phyloP scores from a whole-genome alignment of 768 basidiomycete species.

The Rossbeevera mucosa region DNA sequence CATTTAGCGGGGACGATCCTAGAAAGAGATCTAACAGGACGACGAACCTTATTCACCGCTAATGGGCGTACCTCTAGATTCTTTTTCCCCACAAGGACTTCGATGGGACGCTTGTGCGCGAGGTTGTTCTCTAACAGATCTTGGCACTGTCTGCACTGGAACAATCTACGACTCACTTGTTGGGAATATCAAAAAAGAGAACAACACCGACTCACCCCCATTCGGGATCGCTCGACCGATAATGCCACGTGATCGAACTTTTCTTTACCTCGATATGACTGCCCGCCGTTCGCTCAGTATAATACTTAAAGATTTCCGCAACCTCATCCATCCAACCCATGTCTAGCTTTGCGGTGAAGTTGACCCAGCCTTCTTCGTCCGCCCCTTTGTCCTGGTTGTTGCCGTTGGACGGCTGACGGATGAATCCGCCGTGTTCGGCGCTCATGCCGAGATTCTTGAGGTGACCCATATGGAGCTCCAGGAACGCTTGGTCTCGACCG shows the following conservation, averaged over 20 bases:
- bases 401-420: slow-evolving; percentile 59
- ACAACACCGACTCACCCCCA: slow-evolving; percentile 69
- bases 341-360: slow-evolving; percentile 88
- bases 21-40: not conserved
- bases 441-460: slow-evolving; percentile 80
- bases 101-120: slow-evolving; percentile 89
- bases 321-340: slow-evolving; percentile 99
- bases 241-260: slow-evolving; percentile 98
- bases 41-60: slow-evolving; percentile 81
- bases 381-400: not conserved
- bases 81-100: slow-evolving; percentile 97
- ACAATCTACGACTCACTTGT: slow-evolving; percentile 44
- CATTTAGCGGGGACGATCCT: not conserved
- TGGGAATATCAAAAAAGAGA: not conserved
- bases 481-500: slow-evolving; percentile 88
- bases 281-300: slow-evolving; percentile 96
- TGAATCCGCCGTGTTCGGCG: slow-evolving; percentile 94
- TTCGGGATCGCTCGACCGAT: slow-evolving; percentile 87
- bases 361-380: slow-evolving; percentile 55
- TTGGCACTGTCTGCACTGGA: slow-evolving; percentile 96
- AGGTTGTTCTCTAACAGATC: slow-evolving; percentile 94
- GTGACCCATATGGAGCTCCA: slow-evolving; percentile 88
- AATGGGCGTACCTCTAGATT: slow-evolving; percentile 95
- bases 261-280: slow-evolving; percentile 96
- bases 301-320: slow-evolving; percentile 92